A percentile compares a stretch with the other conserved stretches of the same genome.
Conservation (phyloP, 192 early-diverging fungal species). For the Cetraspora pellucida region DNA sequence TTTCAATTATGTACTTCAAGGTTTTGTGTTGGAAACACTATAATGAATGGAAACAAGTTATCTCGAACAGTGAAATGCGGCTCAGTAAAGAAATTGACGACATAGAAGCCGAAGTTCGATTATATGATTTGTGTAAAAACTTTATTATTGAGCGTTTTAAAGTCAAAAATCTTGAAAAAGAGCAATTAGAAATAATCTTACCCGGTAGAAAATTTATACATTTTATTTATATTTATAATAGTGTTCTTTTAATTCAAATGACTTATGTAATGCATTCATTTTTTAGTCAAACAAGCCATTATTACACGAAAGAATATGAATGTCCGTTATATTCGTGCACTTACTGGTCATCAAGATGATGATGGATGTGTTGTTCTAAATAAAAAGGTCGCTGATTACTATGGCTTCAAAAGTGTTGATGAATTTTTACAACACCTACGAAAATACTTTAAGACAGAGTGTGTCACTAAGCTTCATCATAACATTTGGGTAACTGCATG, state of each 20-base stretch:
- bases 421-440: neutral
- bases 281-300: neutral
- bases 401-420: constrained; percentile 13
- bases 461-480: neutral
- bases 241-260: too few relatives aligned
- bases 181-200: neutral
- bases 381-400: neutral
- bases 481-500: constrained; percentile 20
- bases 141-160: constrained; percentile 14
- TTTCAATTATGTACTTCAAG: constrained; percentile 8
- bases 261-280: neutral
- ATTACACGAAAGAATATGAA: constrained; percentile 19
- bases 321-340: neutral
- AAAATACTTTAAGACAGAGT: constrained; percentile 13
- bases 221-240: too few relatives aligned
- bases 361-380: constrained; percentile 1
- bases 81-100: constrained; percentile 13
- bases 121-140: constrained; percentile 19
- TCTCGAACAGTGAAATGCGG: constrained; percentile 16
- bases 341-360: neutral
- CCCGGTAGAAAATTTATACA: too few relatives aligned
- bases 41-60: constrained; percentile 13
- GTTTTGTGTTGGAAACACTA: constrained; percentile 23
- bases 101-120: constrained; percentile 16
- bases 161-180: neutral